Base-by-base conservation (phyloP, 2,329 filamentous ascomycete genomes). In the Microsporum canis region DNA sequence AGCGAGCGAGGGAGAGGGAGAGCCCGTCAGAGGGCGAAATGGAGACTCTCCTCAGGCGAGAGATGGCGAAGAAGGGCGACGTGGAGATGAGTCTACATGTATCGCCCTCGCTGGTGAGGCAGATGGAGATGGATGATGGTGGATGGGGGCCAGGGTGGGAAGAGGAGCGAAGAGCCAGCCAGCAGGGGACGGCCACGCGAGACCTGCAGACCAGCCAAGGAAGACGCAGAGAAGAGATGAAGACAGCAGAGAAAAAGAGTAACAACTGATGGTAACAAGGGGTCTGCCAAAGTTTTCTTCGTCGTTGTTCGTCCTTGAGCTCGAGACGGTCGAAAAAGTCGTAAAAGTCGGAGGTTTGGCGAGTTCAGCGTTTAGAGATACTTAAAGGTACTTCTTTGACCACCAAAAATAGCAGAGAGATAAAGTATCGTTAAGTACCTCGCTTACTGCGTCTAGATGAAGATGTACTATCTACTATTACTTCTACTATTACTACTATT, bases 111-210 rank as follows among this genome's bases (percentile, higher is more conserved):
- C 17, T 23, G 17, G 17, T 23, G 23, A 27, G 27, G 45, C 8
- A 33, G 23, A 14, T 29, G 23, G 8, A 12, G 23, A 51, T 5
- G 45, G 10, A 5, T 23, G 12, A 31, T 39, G 43, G 10, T 4
- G 43, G 43, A 27, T 27, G 43, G 33, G 23, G 23, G 49, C 49
- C 49, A 55, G 31, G 49, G 31, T n/a, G 17, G 31, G 31, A 17
- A 29, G 49, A 49, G 4, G 45, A 31, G 27, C 10, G 17, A 14
- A 31, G 17, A 14, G 49, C 49, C 49, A 36, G 49, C 49, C 49
- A 55, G 49, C 49, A 55, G 31, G 49, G 49, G 49, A 55, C 33
- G 49, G 49, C 49, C 49, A 55, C 49, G 49, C 49, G 49, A 55
- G 45, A 49, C 23, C 49, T 55, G 49, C 49, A 55, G 49, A 14